These are phyloP conservation scores for Fusarium falciforme DNA, from an alignment of 2,329 filamentous ascomycete genomes.

Conservation along the genomic window DNA sequence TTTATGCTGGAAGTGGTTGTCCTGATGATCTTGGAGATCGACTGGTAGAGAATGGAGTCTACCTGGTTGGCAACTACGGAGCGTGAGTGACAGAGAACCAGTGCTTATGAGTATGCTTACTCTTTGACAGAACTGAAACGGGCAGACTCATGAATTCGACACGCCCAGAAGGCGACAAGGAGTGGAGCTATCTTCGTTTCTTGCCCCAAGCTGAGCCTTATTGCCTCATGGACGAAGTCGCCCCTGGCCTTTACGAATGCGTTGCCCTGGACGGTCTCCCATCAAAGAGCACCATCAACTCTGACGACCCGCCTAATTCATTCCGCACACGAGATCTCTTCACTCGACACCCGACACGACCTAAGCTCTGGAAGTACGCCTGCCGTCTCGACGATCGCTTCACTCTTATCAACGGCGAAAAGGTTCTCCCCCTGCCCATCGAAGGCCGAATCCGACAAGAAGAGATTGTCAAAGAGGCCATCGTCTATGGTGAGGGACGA, in stretches of 20 bases:
- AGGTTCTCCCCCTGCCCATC: constrained; percentile 57
- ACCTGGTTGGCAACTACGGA: constrained; percentile 68
- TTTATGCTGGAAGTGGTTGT: constrained; percentile 68
- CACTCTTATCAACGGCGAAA: constrained; percentile 60
- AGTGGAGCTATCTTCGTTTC: constrained; percentile 50
- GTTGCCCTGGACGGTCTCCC: constrained; percentile 52
- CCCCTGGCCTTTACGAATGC: constrained; percentile 50
- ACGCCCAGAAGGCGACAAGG: constrained; percentile 41
- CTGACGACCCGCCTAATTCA: constrained; percentile 56
- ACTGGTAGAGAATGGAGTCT: constrained; percentile 63
- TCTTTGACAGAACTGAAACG: constrained; percentile 34
- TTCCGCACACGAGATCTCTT: constrained; percentile 60
- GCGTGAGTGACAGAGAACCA: constrained; percentile 52
- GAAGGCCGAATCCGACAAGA: constrained; percentile 67
- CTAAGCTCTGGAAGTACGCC: constrained; percentile 58
- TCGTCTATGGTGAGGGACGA: constrained; percentile 67
- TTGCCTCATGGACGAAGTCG: constrained; percentile 44
- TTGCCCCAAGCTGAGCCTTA: constrained; percentile 38
- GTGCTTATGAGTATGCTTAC: neutral
- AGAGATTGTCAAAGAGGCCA: constrained; percentile 63
- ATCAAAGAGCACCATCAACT: constrained; percentile 49
- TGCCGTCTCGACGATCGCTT: constrained; percentile 59
- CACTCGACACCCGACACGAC: constrained; percentile 53
- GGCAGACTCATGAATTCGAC: constrained; percentile 44
- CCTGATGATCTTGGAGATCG: constrained; percentile 69